phyloP scores from a whole-genome alignment of 2,329 filamentous ascomycete species.

The Diaporthe destruens region DNA sequence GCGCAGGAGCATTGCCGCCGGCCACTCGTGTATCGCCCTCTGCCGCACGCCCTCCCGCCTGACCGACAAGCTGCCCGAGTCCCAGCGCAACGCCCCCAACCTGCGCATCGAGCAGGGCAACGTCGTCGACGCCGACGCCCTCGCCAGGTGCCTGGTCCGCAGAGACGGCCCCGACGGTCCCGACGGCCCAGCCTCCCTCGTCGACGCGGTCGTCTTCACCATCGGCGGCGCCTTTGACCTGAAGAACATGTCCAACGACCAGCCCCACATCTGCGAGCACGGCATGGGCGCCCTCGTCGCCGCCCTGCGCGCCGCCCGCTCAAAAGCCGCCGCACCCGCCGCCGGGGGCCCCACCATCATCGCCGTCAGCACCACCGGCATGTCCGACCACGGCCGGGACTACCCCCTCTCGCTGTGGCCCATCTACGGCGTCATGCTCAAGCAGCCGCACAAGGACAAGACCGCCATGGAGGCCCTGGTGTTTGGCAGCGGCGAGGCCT shows the following conservation, averaged over 20 bases:
- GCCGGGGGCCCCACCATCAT: constrained; percentile 53
- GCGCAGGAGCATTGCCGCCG: constrained; percentile 58
- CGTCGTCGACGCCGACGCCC: constrained; percentile 55
- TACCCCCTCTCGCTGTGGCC: constrained; percentile 56
- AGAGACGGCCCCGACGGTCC: constrained; percentile 46
- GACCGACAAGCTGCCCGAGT: constrained; percentile 50
- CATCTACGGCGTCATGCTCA: constrained; percentile 56
- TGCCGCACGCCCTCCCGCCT: constrained; percentile 65
- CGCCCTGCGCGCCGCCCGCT: constrained; percentile 52
- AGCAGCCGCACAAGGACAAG: constrained; percentile 58
- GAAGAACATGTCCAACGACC: constrained; percentile 54
- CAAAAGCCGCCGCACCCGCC: constrained; percentile 40
- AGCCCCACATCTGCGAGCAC: constrained; percentile 62
- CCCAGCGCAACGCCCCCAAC: constrained; percentile 48
- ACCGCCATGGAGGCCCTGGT: constrained; percentile 57
- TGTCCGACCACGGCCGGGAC: constrained; percentile 54
- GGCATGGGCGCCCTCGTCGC: constrained; percentile 58
- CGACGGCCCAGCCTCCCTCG: constrained; percentile 49
- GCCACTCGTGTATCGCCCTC: constrained; percentile 62
- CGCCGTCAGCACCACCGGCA: constrained; percentile 57
- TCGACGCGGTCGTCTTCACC: constrained; percentile 61
- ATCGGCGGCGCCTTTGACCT: constrained; percentile 57
- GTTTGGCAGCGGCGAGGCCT: constrained; percentile 46
- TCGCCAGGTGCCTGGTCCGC: constrained; percentile 54
- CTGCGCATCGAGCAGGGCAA: constrained; percentile 62